Evolutionary conservation across 2,329 filamentous ascomycete species (phyloP), one percentile per base, ranked within the genome.

Genomic region (Verticillium zaregamsianum): DNA sequence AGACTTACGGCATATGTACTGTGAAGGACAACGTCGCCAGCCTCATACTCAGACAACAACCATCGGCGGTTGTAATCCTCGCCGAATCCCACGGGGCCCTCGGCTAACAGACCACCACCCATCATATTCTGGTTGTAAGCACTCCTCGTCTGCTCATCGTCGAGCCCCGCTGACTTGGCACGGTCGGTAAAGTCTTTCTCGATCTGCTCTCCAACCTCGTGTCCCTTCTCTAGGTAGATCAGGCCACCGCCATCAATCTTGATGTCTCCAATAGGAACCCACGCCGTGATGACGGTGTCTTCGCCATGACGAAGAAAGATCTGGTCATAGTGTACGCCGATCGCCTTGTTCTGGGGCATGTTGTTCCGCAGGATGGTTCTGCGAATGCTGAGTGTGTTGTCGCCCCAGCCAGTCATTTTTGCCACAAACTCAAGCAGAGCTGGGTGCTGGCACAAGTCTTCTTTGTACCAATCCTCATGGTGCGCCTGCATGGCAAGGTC

Each of bases 111-210:
- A 0, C 84, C 85, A 0, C 77, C 82, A 0, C 75, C 73, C 75
- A 86, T 82, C 84, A 87, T 87, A 64, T 87, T 86, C 25, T 77
- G 74, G 65, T 87, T 87, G 68, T 85, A 87, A 2, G 79, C 82
- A 33, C 72, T 73, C 52, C 73, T 77, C 1, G 77, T 75, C 67
- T 88, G 80, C 62, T 84, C 80, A 0, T 85, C 81, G 0, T 73
- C 79, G 61, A 88, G 64, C 0, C 82, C 83, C 8, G 74, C 74
- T 55, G 76, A 83, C 63, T 79, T 81, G 2, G 61, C 54, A 5
- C 28, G 11, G 15, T 28, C 66, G 1, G 74, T 76, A 68, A 86
- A 86, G 3, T 77, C 74, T 12, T 73, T 71, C 64, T 87, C 84
- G 7, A 85, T 74, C 61, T 84, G 74, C 31, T 28, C 49, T 23